A percentile compares a stretch with the other conserved stretches of the same genome.
Evolutionary conservation across 768 basidiomycete genomes (phyloP).

Genomic region (Multifurca ochricompacta): DNA sequence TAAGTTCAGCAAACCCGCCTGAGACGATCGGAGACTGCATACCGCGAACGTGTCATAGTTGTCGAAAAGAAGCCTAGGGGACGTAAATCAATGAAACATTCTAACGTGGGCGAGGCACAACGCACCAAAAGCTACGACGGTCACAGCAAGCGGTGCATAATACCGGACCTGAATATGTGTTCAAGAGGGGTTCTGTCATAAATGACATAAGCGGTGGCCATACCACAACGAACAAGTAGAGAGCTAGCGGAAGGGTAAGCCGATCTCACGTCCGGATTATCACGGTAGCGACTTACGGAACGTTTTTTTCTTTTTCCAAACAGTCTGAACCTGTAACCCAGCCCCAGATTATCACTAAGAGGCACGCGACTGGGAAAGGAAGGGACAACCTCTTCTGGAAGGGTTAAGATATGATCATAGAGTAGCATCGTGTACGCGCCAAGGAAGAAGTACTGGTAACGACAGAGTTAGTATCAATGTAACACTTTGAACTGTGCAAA

Average conservation of each 20-base stretch:
- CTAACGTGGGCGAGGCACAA: background rate
- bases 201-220: background rate
- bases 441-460: constrained; percentile 18
- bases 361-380: background rate
- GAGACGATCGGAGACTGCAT: background rate
- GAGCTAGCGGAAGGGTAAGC: constrained; percentile 1
- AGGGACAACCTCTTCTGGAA: constrained; percentile 12
- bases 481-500: too few relatives aligned
- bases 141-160: constrained; percentile 13
- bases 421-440: constrained; percentile 12
- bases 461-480: background rate
- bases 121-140: constrained; percentile 17
- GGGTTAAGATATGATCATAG: constrained; percentile 17
- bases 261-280: background rate
- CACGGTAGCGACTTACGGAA: constrained; percentile 6
- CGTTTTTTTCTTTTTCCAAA: constrained; percentile 21
- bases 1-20: background rate
- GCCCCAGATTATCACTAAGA: background rate
- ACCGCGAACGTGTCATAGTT: constrained; percentile 19
- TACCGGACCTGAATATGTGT: constrained; percentile 11
- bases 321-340: constrained; percentile 11
- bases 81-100: background rate
- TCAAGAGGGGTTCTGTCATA: background rate
- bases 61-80: constrained; percentile 17
- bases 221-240: constrained; percentile 18